Evolutionary conservation across 257 asterid species (phyloP).

Genomic region (Echites panduratus): DNA sequence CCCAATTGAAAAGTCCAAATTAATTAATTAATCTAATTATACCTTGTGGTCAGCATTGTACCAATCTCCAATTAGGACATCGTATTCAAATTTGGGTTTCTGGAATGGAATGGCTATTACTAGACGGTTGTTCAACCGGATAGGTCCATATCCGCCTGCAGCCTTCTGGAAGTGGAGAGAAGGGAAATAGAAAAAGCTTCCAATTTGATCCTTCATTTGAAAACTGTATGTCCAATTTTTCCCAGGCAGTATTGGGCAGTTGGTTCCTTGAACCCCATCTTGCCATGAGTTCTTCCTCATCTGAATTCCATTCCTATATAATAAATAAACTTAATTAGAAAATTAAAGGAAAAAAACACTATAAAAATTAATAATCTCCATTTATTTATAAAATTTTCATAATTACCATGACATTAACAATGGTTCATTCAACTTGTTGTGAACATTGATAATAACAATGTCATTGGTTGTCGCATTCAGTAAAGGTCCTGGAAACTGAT

Average conservation of each 20-base stretch:
- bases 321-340: too few species aligned
- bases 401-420: constrained; percentile 30
- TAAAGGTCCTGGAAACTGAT: constrained; percentile 36
- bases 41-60: constrained; percentile 24
- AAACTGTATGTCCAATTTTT: constrained; percentile 35
- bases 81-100: constrained; percentile 22
- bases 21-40: not conserved
- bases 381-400: too few species aligned
- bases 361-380: too few species aligned
- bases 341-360: too few species aligned
- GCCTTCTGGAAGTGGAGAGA: constrained; percentile 37
- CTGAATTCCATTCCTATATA: constrained; percentile 28
- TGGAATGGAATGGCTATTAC: constrained; percentile 19
- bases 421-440: constrained; percentile 31
- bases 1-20: too few species aligned
- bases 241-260: constrained; percentile 35
- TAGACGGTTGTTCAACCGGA: constrained; percentile 15
- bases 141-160: constrained; percentile 40
- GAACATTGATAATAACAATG: constrained; percentile 25
- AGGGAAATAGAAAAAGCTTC: constrained; percentile 35
- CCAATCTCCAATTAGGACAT: constrained; percentile 38
- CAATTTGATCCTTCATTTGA: constrained; percentile 37
- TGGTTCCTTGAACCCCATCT: constrained; percentile 36
- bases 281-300: constrained; percentile 32
- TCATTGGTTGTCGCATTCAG: constrained; percentile 26